phyloP scores from a whole-genome alignment of 768 basidiomycete species.

The Plicaturopsis crispa region DNA sequence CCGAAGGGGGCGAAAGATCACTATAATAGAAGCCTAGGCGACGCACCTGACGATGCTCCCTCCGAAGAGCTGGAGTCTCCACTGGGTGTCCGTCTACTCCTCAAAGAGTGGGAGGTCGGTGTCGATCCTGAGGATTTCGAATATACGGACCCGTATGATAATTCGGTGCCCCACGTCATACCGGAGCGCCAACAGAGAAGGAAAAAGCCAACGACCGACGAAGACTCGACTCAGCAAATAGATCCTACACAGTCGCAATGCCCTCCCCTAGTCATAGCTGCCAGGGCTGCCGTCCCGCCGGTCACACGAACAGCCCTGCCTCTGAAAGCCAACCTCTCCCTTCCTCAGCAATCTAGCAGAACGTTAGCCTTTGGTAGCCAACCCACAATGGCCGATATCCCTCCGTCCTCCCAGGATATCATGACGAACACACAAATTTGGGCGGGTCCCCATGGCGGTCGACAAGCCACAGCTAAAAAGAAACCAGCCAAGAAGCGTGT shows the following conservation, averaged over 20 bases:
- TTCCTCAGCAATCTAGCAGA: too few relatives aligned
- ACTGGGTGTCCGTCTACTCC: slow-evolving; percentile 50
- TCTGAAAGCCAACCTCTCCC: too few relatives aligned
- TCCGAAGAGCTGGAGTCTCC: slow-evolving; percentile 22
- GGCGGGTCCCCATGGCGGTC: slow-evolving; percentile 66
- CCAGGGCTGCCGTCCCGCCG: slow-evolving; percentile 16
- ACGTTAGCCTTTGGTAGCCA: too few relatives aligned
- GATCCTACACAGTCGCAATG: slow-evolving; percentile 13
- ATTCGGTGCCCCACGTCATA: slow-evolving; percentile 13
- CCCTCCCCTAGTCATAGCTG: slow-evolving; percentile 33
- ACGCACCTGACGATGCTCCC: slow-evolving; percentile 14
- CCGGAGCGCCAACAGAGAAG: not conserved
- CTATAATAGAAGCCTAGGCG: not conserved
- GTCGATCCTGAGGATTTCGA: slow-evolving; percentile 39
- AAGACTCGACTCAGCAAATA: not conserved
- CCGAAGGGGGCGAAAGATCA: slow-evolving; percentile 14
- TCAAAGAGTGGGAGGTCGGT: slow-evolving; percentile 64
- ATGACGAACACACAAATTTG: slow-evolving; percentile 64
- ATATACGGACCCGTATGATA: slow-evolving; percentile 50
- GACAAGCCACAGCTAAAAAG: slow-evolving; percentile 42
- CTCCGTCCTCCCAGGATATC: slow-evolving; percentile 30
- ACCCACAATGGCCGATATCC: slow-evolving; percentile 6
- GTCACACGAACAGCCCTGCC: too few relatives aligned
- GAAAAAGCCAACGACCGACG: too few relatives aligned
- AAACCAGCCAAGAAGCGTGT: slow-evolving; percentile 58